Evolutionary conservation across 148 eudicot species (phyloP).

Genomic region (Diospyros kaki): DNA sequence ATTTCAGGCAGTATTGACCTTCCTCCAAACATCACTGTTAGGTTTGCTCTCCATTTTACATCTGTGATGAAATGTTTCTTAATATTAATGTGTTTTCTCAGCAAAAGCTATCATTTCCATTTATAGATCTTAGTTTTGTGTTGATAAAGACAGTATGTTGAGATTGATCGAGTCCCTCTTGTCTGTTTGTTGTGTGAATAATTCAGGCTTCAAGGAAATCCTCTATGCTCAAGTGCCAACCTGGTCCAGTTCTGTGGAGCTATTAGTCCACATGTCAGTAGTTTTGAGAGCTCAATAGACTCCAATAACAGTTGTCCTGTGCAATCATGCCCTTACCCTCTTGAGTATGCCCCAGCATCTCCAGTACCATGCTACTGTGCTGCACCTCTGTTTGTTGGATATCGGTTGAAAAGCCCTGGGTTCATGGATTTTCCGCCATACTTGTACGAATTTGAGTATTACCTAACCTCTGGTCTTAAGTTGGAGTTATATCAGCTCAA

Average conservation of each 20-base stretch:
- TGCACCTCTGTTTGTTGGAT: constrained; percentile 52
- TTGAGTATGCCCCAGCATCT: constrained; percentile 47
- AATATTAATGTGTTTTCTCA: neutral
- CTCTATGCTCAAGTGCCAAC: constrained; percentile 30
- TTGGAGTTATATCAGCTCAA: constrained; percentile 39
- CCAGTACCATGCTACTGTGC: constrained; percentile 50
- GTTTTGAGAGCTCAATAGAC: constrained; percentile 11
- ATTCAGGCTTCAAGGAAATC: constrained; percentile 47
- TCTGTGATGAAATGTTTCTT: neutral
- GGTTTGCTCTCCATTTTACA: constrained; percentile 28
- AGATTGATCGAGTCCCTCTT: neutral
- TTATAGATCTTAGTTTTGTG: neutral
- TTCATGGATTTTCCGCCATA: constrained; percentile 48
- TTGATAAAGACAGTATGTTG: neutral
- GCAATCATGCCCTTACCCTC: constrained; percentile 35
- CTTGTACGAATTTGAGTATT: constrained; percentile 30
- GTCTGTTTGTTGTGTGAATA: constrained; percentile 6
- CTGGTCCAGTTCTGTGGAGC: constrained; percentile 36
- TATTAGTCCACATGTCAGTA: constrained; percentile 6
- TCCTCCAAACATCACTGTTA: constrained; percentile 63
- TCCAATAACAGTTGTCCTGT: constrained; percentile 25
- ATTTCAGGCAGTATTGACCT: constrained; percentile 38
- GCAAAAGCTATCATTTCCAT: neutral
- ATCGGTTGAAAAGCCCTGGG: constrained; percentile 65
- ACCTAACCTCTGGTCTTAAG: constrained; percentile 45